Evolutionary conservation across 345 rosid species (phyloP), one percentile per base, ranked within the genome.

Genomic region (Theobroma cacao): DNA sequence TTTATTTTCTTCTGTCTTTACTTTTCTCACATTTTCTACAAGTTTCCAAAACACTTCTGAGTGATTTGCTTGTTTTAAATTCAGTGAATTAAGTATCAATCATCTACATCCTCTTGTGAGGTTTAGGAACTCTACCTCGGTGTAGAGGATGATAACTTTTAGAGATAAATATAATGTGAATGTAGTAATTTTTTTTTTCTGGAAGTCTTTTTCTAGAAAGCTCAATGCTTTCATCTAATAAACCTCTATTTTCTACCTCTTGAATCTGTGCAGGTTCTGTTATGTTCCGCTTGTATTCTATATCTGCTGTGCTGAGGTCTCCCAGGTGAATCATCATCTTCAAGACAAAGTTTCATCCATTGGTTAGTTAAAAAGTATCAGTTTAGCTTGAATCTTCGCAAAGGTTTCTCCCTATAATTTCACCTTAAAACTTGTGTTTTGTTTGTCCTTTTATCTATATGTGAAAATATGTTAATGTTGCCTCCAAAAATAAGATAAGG

Each of bases 331-430:
- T 79, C 69, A 64, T 47, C 60, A 77, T 3, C 77, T 93, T 76
- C 77, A 82, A 78, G 94, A 90, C 24, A 88, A 86, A 82, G 82
- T 88, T 80, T 86, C 88, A 65, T 90, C 93, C 55, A 88, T 93
- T 73, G 99, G 98, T 92, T 80, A 84, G 97, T 89, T 48, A 74
- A 77, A n/a, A 38, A 43, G 12, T 3, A 15, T 41, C n/a, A 67
- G 13, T 41, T 41, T 64, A 47, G 33, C 53, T 45, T 68, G 36
- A 68, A 45, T 43, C 56, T 68, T 43, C 6, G 15, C 24, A 14
- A 45, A 43, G 20, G 5, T 38, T 45, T 68, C 7, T 4, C 1
- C 2, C 17, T 15, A n/a, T 68, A 45, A 68, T 68, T 45, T 68
- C 36, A 7, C 22, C 34, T 43, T 68, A 7, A 15, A 26, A 26